A percentile compares a stretch with the other conserved stretches of the same genome.
Conservation (phyloP, 2,329 filamentous ascomycete species). For the Coniochaeta ligniaria region DNA sequence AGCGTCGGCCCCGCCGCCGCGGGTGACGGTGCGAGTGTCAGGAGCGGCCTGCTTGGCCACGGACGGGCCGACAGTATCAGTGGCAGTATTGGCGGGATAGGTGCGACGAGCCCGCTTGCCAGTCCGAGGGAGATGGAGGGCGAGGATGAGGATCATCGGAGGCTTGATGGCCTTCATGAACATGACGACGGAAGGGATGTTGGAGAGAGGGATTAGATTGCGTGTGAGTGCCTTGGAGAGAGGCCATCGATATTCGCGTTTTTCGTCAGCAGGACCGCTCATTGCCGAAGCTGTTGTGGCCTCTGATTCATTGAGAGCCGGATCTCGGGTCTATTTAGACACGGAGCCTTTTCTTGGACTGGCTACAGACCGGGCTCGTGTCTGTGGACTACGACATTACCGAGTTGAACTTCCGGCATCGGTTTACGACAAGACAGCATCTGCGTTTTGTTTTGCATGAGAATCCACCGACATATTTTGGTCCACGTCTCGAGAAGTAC, state of each 20-base stretch:
- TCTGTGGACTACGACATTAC: neutral
- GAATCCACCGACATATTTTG: neutral
- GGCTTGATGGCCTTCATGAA: constrained; percentile 16
- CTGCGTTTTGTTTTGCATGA: neutral
- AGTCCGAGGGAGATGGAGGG: constrained; percentile 41
- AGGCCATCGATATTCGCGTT: neutral
- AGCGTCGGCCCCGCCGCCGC: constrained; percentile 20
- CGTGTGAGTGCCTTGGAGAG: neutral
- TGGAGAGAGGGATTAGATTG: constrained; percentile 7
- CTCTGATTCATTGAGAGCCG: neutral
- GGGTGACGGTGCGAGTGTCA: constrained; percentile 68
- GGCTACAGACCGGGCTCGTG: neutral
- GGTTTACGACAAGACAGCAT: neutral
- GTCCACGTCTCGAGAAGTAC: neutral
- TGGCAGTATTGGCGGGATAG: constrained; percentile 59
- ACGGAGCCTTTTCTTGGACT: neutral
- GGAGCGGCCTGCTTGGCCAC: constrained; percentile 72
- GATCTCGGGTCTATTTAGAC: neutral
- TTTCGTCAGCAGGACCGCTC: neutral
- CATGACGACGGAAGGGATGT: constrained; percentile 17
- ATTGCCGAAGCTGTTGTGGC: neutral
- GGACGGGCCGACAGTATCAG: constrained; percentile 74
- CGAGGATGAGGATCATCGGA: constrained; percentile 14
- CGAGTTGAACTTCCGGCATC: neutral
- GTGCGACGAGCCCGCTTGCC: constrained; percentile 51